phyloP scores from a whole-genome alignment of 2,329 filamentous ascomycete species.

The Alternaria incomplexa region DNA sequence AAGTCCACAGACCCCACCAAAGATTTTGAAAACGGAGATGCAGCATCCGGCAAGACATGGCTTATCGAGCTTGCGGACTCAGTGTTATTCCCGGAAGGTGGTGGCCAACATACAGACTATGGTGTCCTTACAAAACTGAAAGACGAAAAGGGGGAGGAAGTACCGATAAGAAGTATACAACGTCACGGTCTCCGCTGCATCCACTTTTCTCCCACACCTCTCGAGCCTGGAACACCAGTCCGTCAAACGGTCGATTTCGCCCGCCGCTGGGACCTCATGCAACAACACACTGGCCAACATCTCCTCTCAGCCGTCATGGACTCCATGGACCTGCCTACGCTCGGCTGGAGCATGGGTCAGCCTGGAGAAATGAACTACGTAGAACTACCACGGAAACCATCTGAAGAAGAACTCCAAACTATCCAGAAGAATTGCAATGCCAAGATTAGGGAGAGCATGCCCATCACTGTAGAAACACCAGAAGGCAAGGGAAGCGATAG shows the following conservation, averaged over 20 bases:
- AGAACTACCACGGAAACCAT: conserved; percentile 39
- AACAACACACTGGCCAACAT: conserved; percentile 46
- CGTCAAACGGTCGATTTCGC: conserved; percentile 37
- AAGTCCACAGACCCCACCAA: conserved; percentile 35
- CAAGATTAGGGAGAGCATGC: conserved; percentile 32
- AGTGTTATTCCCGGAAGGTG: conserved; percentile 43
- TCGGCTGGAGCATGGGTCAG: conserved; percentile 42
- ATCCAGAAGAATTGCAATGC: conserved; percentile 40
- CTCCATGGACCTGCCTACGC: conserved; percentile 33
- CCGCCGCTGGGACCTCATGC: conserved; percentile 44
- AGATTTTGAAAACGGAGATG: conserved; percentile 9
- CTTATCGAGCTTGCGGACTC: conserved; percentile 43
- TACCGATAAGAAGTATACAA: conserved; percentile 39
- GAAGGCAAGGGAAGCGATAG: conserved; percentile 32
- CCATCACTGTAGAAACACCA: conserved; percentile 41
- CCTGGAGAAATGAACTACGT: conserved; percentile 45
- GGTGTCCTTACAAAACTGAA: conserved; percentile 34
- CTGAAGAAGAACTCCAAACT: conserved; percentile 27
- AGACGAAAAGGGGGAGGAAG: conserved; percentile 16
- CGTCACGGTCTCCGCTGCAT: conserved; percentile 64
- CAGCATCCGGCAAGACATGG: conserved; percentile 26
- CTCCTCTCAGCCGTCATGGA: conserved; percentile 45
- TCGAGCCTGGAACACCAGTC: conserved; percentile 70
- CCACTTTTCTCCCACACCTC: conserved; percentile 84
- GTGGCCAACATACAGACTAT: conserved; percentile 42